Evolutionary conservation across 176 grass and related monocot species (phyloP).

Genomic region (Hsuehochloa calcarea): DNA sequence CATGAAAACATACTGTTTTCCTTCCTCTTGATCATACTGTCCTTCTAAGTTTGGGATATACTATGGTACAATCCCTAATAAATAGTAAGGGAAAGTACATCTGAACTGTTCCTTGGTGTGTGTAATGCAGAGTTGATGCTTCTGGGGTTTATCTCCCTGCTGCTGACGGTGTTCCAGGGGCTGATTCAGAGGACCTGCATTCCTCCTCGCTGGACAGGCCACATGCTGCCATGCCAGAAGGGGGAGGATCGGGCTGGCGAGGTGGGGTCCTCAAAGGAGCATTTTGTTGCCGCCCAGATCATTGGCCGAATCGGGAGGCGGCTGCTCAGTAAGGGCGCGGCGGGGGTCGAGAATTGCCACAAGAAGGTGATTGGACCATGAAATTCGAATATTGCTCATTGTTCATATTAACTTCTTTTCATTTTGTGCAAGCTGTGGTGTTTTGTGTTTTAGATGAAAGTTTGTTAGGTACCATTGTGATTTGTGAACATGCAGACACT

Average conservation of each 20-base stretch:
- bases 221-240: slow-evolving; percentile 73
- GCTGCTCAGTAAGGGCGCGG: slow-evolving; percentile 36
- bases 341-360: slow-evolving; percentile 38
- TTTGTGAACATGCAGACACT: background rate
- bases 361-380: slow-evolving; percentile 39
- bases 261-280: slow-evolving; percentile 3
- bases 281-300: slow-evolving; percentile 22
- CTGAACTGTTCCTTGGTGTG: slow-evolving; percentile 15
- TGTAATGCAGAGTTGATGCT: slow-evolving; percentile 82
- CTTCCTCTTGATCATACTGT: background rate
- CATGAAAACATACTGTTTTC: background rate
- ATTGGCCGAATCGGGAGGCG: slow-evolving; percentile 33
- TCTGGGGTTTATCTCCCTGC: slow-evolving; percentile 91
- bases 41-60: background rate
- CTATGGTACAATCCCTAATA: background rate
- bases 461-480: background rate
- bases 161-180: slow-evolving; percentile 82
- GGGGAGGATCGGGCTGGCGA: background rate
- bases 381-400: background rate
- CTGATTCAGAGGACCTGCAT: slow-evolving; percentile 71
- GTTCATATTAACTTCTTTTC: background rate
- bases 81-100: background rate
- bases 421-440: background rate
- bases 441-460: slow-evolving; percentile 9
- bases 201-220: slow-evolving; percentile 50